Evolutionary conservation across 306 rosid species (phyloP), one percentile per base, ranked within the genome.

Genomic region (Benincasa hispida): DNA sequence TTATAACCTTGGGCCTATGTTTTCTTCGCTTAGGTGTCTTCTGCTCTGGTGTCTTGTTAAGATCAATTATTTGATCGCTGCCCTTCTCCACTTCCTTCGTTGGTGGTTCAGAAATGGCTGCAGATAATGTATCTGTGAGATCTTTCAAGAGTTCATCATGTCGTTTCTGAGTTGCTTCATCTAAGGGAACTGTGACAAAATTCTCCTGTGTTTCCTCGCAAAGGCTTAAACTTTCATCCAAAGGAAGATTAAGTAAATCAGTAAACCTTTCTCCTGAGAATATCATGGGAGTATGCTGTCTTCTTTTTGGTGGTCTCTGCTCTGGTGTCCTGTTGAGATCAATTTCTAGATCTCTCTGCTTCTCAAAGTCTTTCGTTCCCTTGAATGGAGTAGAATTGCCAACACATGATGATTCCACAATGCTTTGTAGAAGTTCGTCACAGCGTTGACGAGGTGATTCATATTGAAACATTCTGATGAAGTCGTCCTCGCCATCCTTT

Each of bases 1-100:
- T 78, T 53, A 94, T 83, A 67, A 94, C 99, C 84, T 92, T 94
- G 25, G 97, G 97, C 85, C 97, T 92, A 82, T 94, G 97, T 79
- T 94, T 94, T 84, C 86, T 87, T 69, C 90, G 83, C 78, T 78
- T 87, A 15, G 90, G 79, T 66, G 87, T 75, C 86, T 90, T 94
- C 89, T 83, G 91, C 79, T 74, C 83, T 34, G 97, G 93, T 67
- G 97, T 92, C 84, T 86, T 78, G 75, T 89, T 91, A 72, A 87
- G 88, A 81, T 94, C 95, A 79, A 92, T 66, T 48, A 68, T 89
- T 78, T 60, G 74, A 66, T 48, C 83, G 66, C 74, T 79, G 72
- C 59, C 86, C 60, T 77, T 83, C 72, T 76, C 85, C 81, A 78
- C 60, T 48, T 79, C 79, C 77, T 69, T 79, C 50, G 51, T 80